A percentile compares a stretch with the other conserved stretches of the same genome.
phyloP scores from a whole-genome alignment of 208 protist species.

The Leptomonas seymouri region DNA sequence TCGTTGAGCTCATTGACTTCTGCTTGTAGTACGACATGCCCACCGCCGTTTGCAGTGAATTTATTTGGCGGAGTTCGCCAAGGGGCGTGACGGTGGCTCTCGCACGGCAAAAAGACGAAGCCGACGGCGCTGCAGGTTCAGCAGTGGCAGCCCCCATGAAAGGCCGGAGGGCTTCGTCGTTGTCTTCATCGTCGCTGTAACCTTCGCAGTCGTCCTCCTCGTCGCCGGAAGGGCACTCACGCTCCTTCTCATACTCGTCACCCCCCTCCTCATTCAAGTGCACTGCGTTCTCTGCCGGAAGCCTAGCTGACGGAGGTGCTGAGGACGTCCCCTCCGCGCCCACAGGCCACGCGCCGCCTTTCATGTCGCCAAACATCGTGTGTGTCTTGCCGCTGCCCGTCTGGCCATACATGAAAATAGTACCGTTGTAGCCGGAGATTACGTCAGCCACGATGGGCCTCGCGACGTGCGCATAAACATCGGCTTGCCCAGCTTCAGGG shows the following conservation, averaged over 20 bases:
- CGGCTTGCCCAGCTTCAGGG: constrained; percentile 53
- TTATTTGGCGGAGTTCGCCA: constrained; percentile 25
- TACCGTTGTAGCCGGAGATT: constrained; percentile 88
- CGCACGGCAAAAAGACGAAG: constrained; percentile 23
- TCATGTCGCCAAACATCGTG: constrained; percentile 84
- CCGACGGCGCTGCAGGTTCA: neutral
- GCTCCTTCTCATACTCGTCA: neutral
- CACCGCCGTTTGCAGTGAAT: constrained; percentile 16
- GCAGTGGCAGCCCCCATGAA: neutral
- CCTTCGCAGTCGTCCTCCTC: neutral
- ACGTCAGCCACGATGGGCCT: constrained; percentile 88
- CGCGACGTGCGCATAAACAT: constrained; percentile 88
- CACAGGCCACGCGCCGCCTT: constrained; percentile 23
- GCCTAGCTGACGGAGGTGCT: neutral
- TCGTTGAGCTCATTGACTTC: neutral
- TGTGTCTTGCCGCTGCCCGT: constrained; percentile 92
- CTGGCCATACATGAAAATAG: constrained; percentile 92
- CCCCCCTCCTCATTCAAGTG: constrained; percentile 5
- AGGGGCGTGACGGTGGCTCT: constrained; percentile 26
- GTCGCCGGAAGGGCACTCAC: neutral
- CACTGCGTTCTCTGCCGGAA: neutral
- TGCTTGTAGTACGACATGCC: neutral
- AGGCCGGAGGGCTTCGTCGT: neutral
- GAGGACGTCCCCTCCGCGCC: neutral
- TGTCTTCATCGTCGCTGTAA: constrained; percentile 2